Conservation (phyloP, 345 rosid genomes). For the Arabis alpina region DNA sequence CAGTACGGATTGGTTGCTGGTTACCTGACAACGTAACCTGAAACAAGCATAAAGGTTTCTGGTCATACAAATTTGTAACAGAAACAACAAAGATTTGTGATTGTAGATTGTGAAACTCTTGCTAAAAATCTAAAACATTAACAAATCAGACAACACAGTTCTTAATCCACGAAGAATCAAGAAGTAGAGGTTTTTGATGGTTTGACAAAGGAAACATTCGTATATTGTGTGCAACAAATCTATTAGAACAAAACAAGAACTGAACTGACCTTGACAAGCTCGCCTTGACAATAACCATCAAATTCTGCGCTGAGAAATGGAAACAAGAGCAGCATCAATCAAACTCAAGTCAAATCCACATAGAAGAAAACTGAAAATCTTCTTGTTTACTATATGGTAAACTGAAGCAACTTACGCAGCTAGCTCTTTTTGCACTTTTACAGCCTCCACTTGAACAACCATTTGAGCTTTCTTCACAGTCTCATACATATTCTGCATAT, state of each 20-base stretch:
- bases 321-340: conserved; percentile 26
- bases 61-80: background rate
- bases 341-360: conserved; percentile 26
- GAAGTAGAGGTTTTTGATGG: background rate
- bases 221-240: no score
- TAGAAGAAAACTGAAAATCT: background rate
- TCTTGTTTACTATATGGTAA: conserved; percentile 1
- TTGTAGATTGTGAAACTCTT: background rate
- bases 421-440: conserved; percentile 86
- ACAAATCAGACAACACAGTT: background rate
- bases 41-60: conserved; percentile 8
- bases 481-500: conserved; percentile 89
- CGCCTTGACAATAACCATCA: conserved; percentile 97
- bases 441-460: conserved; percentile 98
- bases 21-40: conserved; percentile 89
- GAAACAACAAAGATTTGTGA: background rate
- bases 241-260: background rate
- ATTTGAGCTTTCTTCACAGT: conserved; percentile 97
- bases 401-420: conserved; percentile 68
- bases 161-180: background rate
- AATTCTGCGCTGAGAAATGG: conserved; percentile 74
- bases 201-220: background rate
- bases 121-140: background rate
- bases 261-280: conserved; percentile 74
- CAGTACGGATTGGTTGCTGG: conserved; percentile 89